These are phyloP conservation scores for Dicorynia guianensis DNA, from an alignment of 306 rosid genomes.

Conservation along the genomic window DNA sequence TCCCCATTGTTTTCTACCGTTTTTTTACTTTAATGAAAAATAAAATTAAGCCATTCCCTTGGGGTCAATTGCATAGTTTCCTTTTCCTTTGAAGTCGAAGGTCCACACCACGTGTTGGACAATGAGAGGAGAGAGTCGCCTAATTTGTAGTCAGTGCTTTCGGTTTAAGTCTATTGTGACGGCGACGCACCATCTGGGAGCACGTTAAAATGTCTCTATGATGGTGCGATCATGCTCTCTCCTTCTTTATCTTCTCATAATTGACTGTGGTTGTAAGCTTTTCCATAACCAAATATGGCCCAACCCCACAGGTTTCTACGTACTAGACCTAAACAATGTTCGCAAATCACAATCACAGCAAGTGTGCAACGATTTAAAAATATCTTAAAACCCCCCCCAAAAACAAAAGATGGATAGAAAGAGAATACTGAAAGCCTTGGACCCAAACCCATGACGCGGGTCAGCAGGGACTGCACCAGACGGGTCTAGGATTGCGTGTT, in stretches of 20 bases:
- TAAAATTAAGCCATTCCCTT: not conserved
- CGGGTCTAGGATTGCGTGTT: not conserved
- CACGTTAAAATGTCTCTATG: slow-evolving; percentile 38
- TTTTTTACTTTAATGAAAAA: not conserved
- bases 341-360: not conserved
- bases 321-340: too few relatives aligned
- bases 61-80: slow-evolving; percentile 10
- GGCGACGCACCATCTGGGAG: slow-evolving; percentile 37
- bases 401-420: too few relatives aligned
- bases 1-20: not conserved
- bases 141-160: not conserved
- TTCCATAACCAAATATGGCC: not conserved
- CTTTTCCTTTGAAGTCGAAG: not conserved
- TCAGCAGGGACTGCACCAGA: too few relatives aligned
- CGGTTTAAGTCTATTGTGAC: slow-evolving; percentile 29
- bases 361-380: too few relatives aligned
- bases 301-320: not conserved
- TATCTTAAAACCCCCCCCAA: too few relatives aligned
- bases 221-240: not conserved
- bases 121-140: not conserved
- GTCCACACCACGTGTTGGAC: slow-evolving; percentile 43
- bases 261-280: not conserved
- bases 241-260: not conserved
- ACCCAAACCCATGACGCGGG: not conserved
- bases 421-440: too few relatives aligned